phyloP scores from a whole-genome alignment of 495 filamentous ascomycete genomes.

The Glarea lozoyensis region DNA sequence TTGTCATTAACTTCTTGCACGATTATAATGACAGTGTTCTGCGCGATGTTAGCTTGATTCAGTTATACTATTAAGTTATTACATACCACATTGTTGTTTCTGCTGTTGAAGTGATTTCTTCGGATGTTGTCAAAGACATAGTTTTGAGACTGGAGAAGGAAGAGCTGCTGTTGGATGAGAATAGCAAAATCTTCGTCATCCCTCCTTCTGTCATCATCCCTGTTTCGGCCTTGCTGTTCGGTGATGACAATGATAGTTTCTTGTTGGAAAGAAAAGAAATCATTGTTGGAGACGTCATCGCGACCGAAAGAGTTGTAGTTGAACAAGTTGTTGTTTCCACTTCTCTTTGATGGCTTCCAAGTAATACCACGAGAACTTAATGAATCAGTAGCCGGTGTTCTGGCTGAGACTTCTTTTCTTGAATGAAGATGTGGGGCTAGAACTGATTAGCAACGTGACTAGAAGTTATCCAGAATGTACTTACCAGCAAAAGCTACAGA shows the following conservation, averaged over 20 bases:
- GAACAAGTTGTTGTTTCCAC: background rate
- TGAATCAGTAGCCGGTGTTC: conserved; percentile 4
- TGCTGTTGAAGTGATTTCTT: conserved; percentile 16
- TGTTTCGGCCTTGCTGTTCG: background rate
- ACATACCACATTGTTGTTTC: conserved; percentile 20
- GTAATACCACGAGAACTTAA: conserved; percentile 13
- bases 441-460: conserved; percentile 1
- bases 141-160: conserved; percentile 1
- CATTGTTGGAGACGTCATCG: conserved; percentile 4
- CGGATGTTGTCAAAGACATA: conserved; percentile 19
- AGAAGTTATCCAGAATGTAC: background rate
- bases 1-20: conserved; percentile 13
- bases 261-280: conserved; percentile 1
- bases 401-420: conserved; percentile 5
- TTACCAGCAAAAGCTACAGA: conserved; percentile 14
- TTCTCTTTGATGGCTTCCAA: conserved; percentile 7
- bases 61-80: background rate
- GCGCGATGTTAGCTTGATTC: conserved; percentile 1
- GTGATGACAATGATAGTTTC: background rate
- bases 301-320: background rate
- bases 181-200: background rate
- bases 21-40: conserved; percentile 19
- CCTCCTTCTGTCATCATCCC: background rate
- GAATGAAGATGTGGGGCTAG: conserved; percentile 12
- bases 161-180: conserved; percentile 8